Conservation (phyloP, 352 stramenopile species). For the Phytophthora parvispora region DNA sequence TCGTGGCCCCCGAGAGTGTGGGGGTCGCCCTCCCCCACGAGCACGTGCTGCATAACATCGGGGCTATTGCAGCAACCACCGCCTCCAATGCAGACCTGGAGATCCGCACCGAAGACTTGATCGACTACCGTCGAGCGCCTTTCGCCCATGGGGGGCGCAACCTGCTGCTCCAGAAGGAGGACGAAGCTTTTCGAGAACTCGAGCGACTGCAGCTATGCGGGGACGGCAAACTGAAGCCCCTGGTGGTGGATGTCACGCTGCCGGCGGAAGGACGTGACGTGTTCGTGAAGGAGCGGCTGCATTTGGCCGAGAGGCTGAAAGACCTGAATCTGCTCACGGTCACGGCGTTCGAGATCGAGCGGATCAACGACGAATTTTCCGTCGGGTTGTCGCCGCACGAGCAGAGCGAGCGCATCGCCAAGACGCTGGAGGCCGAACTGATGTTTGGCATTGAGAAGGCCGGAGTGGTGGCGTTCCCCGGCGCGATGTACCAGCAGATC, state of each 20-base stretch:
- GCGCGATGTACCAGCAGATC: conserved; percentile 80
- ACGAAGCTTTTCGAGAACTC: conserved; percentile 81
- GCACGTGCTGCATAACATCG: conserved; percentile 68
- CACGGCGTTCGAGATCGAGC: conserved; percentile 60
- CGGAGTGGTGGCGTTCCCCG: conserved; percentile 34
- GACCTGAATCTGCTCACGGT: conserved; percentile 59
- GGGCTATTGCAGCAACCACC: conserved; percentile 1
- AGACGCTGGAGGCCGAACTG: conserved; percentile 72
- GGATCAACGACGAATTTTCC: conserved; percentile 14
- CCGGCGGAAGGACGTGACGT: conserved; percentile 58
- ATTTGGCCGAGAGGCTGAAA: conserved; percentile 46
- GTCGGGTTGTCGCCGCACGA: conserved; percentile 30
- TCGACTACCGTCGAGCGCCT: conserved; percentile 58
- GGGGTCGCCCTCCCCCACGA: conserved; percentile 61
- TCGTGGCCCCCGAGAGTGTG: conserved; percentile 51
- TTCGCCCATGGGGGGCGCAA: conserved; percentile 52
- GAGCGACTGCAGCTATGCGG: conserved; percentile 40
- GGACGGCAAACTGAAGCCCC: neutral
- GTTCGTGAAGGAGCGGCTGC: conserved; percentile 39
- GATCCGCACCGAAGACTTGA: conserved; percentile 66
- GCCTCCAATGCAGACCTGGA: conserved; percentile 4
- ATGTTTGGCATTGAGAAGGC: conserved; percentile 62
- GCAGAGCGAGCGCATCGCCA: conserved; percentile 60
- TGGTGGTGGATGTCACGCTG: conserved; percentile 69
- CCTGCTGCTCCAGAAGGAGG: conserved; percentile 69